Conservation (phyloP, 805 yeast genomes). For the Candida nonsorbophila region DNA sequence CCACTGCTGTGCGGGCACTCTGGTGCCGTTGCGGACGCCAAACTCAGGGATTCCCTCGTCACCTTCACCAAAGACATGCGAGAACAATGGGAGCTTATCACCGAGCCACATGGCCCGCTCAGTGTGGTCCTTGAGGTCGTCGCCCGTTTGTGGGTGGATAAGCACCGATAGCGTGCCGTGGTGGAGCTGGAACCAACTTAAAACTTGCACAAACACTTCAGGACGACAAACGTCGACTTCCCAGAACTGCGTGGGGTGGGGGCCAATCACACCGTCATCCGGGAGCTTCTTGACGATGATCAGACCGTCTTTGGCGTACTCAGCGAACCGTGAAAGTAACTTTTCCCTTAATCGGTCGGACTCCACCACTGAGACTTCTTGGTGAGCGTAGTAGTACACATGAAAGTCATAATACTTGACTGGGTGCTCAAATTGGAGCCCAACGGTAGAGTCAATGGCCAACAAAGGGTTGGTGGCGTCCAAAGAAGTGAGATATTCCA, state of each 20-base stretch:
- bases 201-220: constrained; percentile 20
- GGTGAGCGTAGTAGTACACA: constrained; percentile 21
- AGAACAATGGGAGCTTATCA: constrained; percentile 13
- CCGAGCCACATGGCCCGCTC: constrained; percentile 26
- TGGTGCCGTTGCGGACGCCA: constrained; percentile 18
- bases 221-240: constrained; percentile 28
- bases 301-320: constrained; percentile 18
- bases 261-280: constrained; percentile 21
- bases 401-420: constrained; percentile 28
- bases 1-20: constrained; percentile 10
- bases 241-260: constrained; percentile 28
- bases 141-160: constrained; percentile 30
- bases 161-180: constrained; percentile 26
- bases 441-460: constrained; percentile 14
- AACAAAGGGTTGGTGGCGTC: constrained; percentile 9
- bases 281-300: constrained; percentile 23
- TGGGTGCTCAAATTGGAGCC: constrained; percentile 16
- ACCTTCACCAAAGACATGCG: constrained; percentile 8
- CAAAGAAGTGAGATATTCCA: constrained; percentile 24
- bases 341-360: constrained; percentile 14
- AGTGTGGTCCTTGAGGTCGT: constrained; percentile 22
- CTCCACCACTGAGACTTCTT: constrained; percentile 12
- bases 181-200: constrained; percentile 25
- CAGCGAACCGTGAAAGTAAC: constrained; percentile 18
- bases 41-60: constrained; percentile 17